Base-by-base conservation (phyloP, 208 protist genomes). In the Strigomonas culicis region DNA sequence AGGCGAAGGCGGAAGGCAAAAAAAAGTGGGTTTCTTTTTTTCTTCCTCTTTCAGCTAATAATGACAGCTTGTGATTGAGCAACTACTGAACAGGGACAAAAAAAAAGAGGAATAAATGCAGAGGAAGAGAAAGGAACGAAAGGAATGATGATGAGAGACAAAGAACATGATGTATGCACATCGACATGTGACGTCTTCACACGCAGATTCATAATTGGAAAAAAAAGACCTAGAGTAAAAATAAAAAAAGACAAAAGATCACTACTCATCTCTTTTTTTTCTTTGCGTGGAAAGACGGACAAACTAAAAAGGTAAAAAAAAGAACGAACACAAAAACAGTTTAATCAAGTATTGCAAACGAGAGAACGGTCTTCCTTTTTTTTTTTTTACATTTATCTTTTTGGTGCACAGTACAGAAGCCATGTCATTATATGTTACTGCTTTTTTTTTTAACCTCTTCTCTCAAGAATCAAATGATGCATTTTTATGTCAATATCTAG, bases 301-400 rank as follows among this genome's bases (percentile, higher is more conserved):
- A 55, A 55, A 55, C 13, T 53, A n/a, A 66, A 46, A 58, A 67
- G 13, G 68, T 19, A 60, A 50, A 69, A 68, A 77, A 77, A 77
- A 77, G 59, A 69, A 61, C 25, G 27, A 30, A 51, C 8, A 63
- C 22, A 52, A 63, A 63, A 10, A 51, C 15, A 32, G 24, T 19
- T 43, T n/a, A 27, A 47, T 47, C 19, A 13, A 21, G 15, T 47
- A 21, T 47, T 21, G 19, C 41, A 47, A 47, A 47, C 13, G 41
- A 19, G 19, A 47, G 41, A 47, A 47, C 19, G 19, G 41, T n/a
- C n/a, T n/a, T n/a, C n/a, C n/a, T n/a, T n/a, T n/a, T n/a, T n/a
- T n/a, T n/a, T n/a, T n/a, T n/a, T n/a, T n/a, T n/a, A n/a, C n/a
- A n/a, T n/a, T n/a, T n/a, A n/a, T n/a, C n/a, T n/a, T n/a, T n/a